Base-by-base conservation (phyloP, 768 basidiomycete species). In the Mycena leptocephala region DNA sequence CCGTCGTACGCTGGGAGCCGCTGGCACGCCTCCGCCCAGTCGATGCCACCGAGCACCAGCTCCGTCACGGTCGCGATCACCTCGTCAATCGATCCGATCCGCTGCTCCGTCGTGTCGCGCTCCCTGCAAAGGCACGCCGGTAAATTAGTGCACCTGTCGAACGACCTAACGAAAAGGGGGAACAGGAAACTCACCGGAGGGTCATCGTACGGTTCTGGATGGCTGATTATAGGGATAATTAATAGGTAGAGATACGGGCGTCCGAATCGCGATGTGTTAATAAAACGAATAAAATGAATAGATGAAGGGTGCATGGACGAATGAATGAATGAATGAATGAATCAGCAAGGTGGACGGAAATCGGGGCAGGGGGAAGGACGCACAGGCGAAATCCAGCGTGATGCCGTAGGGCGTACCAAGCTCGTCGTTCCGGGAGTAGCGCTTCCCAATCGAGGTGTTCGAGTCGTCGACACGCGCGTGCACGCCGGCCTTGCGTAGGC, bases 341-440 rank as follows among this genome's bases (percentile, higher is more conserved):
- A 63, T 70, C 24, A 66, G 39, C n/a, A 64, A 63, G 41, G 28
- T 35, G 62, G 32, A 56, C 30, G 59, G 71, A 63, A 65, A 62
- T 37, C 51, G 48, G 43, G 74, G 56, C 26, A 55, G 68, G 56
- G 39, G 30, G 35, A 24, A 66, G 59, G 64, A 88, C 88, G 82
- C 84, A 89, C 89, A 90, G 65, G 97, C 98, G 86, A 99, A 99
- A 85, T 99, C 98, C 70, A 99, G 90, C 2, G 98, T 99, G 72
- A 98, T 90, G 63, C 98, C 98, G 85, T 95, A 99, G 2, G 98
- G 98, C 35, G 98, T 99, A 77, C 98, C 98, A 56, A 99, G 91
- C 86, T 99, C 98, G 86, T 99, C 98, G 86, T 99, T 99, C 73
- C 98, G 92, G 16, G 98, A 93, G 86, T 99, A 99, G 18, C 98